Base-by-base conservation (phyloP, 345 rosid genomes). In the Acer negundo region DNA sequence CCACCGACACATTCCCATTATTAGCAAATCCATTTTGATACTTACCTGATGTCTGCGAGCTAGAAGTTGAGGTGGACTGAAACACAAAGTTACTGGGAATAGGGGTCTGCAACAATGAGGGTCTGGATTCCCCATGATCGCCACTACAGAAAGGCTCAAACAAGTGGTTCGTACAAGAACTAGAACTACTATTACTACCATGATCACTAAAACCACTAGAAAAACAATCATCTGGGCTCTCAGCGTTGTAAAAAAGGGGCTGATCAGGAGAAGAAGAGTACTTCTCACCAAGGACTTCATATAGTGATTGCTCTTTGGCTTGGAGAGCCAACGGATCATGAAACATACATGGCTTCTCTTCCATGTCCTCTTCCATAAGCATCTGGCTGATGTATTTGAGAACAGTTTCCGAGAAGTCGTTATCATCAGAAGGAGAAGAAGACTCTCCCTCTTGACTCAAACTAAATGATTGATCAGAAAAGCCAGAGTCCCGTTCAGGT, bases 331-430 rank as follows among this genome's bases (percentile, higher is more conserved):
- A 83, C 6, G 92, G 84, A 51, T 92, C 92, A 38, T 84, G 88
- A 77, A 91, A 86, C 90, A 85, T 87, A 77, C 82, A 84, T 15
- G 92, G 83, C 76, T 85, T 86, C 74, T 86, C 93, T 47, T 86
- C 90, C 81, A 84, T 84, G 70, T 89, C 89, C 74, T 94, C 97
- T 44, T 94, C 94, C 94, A 92, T 87, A 56, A 94, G 94, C n/a
- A 92, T 90, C 80, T 86, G 90, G 72, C 84, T 91, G 65, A 89
- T 89, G 82, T 90, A 94, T 22, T 78, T 83, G 63, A 94, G 84
- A 79, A 89, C 89, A 6, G 86, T 82, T 62, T 89, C 89, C 0
- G 92, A 85, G 76, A 90, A 88, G 58, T 90, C 92, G 61, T 76
- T 51, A 17, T 83, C 92, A 75, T 84, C 85, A 6, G 90, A 83